Conservation (phyloP, 2,329 filamentous ascomycete species). For the Calonectria hongkongensis region DNA sequence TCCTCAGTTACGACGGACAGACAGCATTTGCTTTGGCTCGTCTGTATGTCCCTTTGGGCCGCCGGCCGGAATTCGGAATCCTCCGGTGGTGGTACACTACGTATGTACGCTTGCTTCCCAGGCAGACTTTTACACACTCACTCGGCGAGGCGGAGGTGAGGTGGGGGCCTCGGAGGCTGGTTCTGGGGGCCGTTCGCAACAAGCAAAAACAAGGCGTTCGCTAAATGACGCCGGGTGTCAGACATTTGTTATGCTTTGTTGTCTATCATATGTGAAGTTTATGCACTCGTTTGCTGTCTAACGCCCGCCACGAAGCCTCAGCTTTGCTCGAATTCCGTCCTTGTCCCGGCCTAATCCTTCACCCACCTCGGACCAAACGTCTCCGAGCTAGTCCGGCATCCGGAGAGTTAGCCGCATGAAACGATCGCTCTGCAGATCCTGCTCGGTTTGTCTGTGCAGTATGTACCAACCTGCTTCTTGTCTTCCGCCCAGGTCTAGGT, state of each 20-base stretch:
- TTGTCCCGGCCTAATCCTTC: conserved; percentile 8
- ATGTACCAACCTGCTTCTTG: conserved; percentile 4
- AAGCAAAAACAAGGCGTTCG: conserved; percentile 20
- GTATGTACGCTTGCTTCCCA: background rate
- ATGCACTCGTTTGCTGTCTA: conserved; percentile 2
- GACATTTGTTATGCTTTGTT: conserved; percentile 24
- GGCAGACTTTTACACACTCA: conserved; percentile 8
- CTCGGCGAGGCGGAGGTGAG: conserved; percentile 13
- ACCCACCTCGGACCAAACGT: conserved; percentile 14
- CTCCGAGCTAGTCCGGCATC: conserved; percentile 28
- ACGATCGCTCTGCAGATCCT: conserved; percentile 27
- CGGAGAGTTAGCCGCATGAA: conserved; percentile 25
- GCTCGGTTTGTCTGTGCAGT: conserved; percentile 12
- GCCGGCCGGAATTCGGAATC: conserved; percentile 24
- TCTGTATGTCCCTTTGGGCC: conserved; percentile 21
- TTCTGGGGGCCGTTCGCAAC: conserved; percentile 20
- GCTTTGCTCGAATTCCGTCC: background rate
- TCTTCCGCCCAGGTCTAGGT: background rate
- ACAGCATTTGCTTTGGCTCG: no score
- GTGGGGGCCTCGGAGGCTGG: conserved; percentile 23
- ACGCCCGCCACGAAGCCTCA: conserved; percentile 7
- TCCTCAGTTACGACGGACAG: background rate
- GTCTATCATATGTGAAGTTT: conserved; percentile 16
- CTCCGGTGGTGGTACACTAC: background rate
- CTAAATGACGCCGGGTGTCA: conserved; percentile 8